Base-by-base conservation (phyloP, 805 yeast species). In the Yamadazyma nakazawae region DNA sequence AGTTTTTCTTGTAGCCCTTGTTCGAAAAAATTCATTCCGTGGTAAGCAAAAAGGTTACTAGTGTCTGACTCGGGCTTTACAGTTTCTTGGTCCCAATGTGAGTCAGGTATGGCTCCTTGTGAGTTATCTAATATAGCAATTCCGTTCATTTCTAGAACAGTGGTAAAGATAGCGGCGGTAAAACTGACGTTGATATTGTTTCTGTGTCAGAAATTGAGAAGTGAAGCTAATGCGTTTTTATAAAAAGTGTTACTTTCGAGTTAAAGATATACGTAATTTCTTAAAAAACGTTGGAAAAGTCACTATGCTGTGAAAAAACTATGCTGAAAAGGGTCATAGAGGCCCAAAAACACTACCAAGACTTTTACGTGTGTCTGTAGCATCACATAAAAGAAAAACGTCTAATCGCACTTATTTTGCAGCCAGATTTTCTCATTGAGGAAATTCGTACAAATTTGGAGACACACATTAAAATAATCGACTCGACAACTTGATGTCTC, bases 111-210 rank as follows among this genome's bases (percentile, higher is more conserved):
- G 6, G 32, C n/a, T 28, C 10, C 32, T 28, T 28, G 32, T 11
- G 32, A 28, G 12, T 38, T 38, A 26, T 38, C 43, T 16, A 41
- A 41, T 19, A 41, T 41, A 32, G 43, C 37, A 21, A 41, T 32
- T 13, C 31, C 43, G 32, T 41, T 34, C 43, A 41, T 41, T 41
- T 19, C 17, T 26, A 18, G n/a, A 18, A 9, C 24, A 21, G 21
- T 19, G 14, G 24, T 34, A 18, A 24, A 24, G 14, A 12, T 18
- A 19, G 18, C 12, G 17, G 17, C 7, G 19, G 24, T 18, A 17
- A 16, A 34, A 7, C 37, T 34, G 16, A 10, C 16, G 10, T 18
- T 34, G 37, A 34, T 11, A 14, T 16, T 34, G 3, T 34, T 34
- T 16, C 37, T 34, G 37, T 34, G 32, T 28, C 9, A 28, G n/a